Base-by-base conservation (phyloP, 257 asterid genomes). In the Fraxinus excelsior region DNA sequence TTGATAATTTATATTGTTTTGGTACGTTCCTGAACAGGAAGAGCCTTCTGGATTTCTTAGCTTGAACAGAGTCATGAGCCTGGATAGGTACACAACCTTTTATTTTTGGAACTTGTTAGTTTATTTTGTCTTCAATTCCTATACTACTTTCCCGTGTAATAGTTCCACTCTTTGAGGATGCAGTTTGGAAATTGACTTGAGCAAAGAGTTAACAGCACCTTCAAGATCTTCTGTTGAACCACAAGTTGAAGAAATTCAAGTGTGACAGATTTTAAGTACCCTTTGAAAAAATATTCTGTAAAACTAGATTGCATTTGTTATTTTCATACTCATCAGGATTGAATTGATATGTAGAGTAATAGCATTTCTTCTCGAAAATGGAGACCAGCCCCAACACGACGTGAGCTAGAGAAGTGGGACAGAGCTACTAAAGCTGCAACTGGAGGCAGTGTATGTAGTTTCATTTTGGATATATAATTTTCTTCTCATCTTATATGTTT, bases 341-440 rank as follows among this genome's bases (percentile, higher is more conserved):
- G 75, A 69, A 73, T 79, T 86, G 82, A 38, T 31, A 40, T 83
- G 38, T 87, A 91, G 98, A 76, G 64, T 76, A 84, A 81, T 18
- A 70, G 65, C 18, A 40, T 79, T 38, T 72, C 79, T 62, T 84
- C 90, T 81, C 85, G 67, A 79, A 93, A 26, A 88, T 95, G 99
- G 98, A 91, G 89, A 81, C 85, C 92, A 23, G 96, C 96, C 73
- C 99, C 99, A 72, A 92, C 99, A 74, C 88, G 97, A n/a, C 97
- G 96, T 4, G 98, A 95, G 88, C 97, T 80, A 85, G 97, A 92
- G 53, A 95, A 91, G 90, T 92, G 99, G 99, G 94, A 86, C 67
- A 86, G 89, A 88, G 99, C 97, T 76, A 34, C 86, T 53, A 92
- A 89, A 86, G 97, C 98, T 75, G 92, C 99, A 78, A 95, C 94